Evolutionary conservation across 228 moss, liverwort and hornwort species (phyloP).

Genomic region (Sphagnum magellanicum): DNA sequence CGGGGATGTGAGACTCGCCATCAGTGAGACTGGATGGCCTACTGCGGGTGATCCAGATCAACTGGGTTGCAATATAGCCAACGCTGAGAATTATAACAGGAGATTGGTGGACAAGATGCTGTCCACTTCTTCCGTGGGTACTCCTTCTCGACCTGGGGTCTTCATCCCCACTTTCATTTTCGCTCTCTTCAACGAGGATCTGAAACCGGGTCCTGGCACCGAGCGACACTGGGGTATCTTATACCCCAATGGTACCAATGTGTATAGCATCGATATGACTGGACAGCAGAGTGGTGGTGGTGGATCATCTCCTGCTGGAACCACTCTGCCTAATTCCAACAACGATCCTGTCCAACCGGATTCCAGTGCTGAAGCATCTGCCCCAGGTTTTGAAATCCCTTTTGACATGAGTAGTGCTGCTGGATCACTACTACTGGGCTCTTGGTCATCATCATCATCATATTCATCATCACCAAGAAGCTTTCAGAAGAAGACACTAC

Average conservation of each 20-base stretch:
- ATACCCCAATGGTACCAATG: slow-evolving; percentile 42
- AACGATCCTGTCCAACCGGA: slow-evolving; percentile 9
- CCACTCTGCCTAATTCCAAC: slow-evolving; percentile 21
- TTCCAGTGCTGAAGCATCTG: no score
- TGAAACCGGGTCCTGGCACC: slow-evolving; percentile 51
- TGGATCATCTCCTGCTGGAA: slow-evolving; percentile 4
- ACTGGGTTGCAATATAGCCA: slow-evolving; percentile 37
- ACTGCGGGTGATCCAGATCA: slow-evolving; percentile 52
- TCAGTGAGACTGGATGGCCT: slow-evolving; percentile 92
- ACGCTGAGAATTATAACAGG: slow-evolving; percentile 60
- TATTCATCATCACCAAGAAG: no score
- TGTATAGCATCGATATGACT: slow-evolving; percentile 29
- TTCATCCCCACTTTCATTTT: slow-evolving; percentile 58
- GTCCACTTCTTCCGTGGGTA: slow-evolving; percentile 35
- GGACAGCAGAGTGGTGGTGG: slow-evolving; percentile 7
- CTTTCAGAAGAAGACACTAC: no score
- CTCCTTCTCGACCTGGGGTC: slow-evolving; percentile 51
- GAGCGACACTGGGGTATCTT: slow-evolving; percentile 77
- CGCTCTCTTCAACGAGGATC: slow-evolving; percentile 70
- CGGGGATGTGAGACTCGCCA: slow-evolving; percentile 40
- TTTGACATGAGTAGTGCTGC: no score
- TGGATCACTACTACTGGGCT: no score
- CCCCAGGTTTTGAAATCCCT: no score
- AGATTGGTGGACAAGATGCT: slow-evolving; percentile 55
- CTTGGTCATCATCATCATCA: no score